Conservation (phyloP, 225 moss, liverwort and hornwort genomes). For the Antitrichia curtipendula region DNA sequence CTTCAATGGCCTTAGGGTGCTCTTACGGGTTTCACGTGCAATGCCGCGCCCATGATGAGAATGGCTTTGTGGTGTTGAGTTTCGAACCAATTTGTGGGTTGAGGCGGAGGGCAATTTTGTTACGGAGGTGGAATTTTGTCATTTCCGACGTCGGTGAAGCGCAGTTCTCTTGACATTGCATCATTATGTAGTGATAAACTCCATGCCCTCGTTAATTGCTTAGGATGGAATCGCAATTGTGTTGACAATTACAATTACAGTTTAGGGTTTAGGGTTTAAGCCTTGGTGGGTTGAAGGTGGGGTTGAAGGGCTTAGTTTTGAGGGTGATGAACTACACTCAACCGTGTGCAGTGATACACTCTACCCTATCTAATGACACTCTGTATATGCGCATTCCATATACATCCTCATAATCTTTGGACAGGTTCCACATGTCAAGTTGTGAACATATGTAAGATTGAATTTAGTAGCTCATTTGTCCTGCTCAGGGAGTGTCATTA, state of each 20-base stretch:
- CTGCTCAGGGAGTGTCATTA: not conserved
- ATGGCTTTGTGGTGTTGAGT: not conserved
- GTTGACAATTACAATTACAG: not conserved
- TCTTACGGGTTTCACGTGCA: not conserved
- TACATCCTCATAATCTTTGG: not conserved
- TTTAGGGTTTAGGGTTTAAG: slow-evolving; percentile 5
- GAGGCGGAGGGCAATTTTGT: not conserved
- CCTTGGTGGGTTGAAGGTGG: not conserved
- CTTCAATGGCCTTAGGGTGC: not conserved
- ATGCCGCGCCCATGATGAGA: not conserved
- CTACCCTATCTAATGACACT: not conserved
- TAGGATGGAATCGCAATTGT: not conserved
- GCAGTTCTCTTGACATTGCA: not conserved
- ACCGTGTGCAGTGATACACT: not conserved
- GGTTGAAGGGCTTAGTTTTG: not conserved
- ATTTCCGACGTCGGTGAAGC: not conserved
- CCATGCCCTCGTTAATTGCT: not conserved
- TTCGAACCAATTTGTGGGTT: not conserved
- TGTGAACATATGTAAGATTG: not conserved
- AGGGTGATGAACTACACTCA: not conserved
- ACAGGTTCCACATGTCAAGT: not conserved
- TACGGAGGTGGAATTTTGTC: not conserved
- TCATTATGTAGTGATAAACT: not conserved
- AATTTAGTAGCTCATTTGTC: not conserved
- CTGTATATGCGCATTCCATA: not conserved